Percentiles rank a stretch among this genome's conserved stretches.
Evolutionary conservation across 2,329 filamentous ascomycete species (phyloP).

Genomic region (Stemphylium beticola): DNA sequence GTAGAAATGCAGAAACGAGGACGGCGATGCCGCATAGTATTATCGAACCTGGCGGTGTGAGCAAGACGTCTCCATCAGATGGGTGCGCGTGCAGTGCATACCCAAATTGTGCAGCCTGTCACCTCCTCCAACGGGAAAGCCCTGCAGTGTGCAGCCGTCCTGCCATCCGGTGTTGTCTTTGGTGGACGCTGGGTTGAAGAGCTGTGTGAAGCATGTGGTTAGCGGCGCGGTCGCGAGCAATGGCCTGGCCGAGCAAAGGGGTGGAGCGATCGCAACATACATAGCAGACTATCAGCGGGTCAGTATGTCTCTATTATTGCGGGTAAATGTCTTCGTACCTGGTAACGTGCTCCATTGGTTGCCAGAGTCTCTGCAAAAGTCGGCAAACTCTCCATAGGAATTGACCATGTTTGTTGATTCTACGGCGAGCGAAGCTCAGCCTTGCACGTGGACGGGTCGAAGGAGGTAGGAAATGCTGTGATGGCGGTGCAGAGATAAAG

Average conservation of each 20-base stretch:
- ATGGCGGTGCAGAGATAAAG: neutral
- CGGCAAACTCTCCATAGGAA: conserved; percentile 47
- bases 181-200: conserved; percentile 67
- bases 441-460: conserved; percentile 22
- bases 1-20: conserved; percentile 66
- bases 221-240: conserved; percentile 30
- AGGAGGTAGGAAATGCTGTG: neutral
- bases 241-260: conserved; percentile 9
- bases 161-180: conserved; percentile 64
- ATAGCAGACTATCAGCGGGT: conserved; percentile 54
- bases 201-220: conserved; percentile 54
- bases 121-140: conserved; percentile 72
- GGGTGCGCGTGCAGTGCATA: conserved; percentile 51
- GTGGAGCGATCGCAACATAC: conserved; percentile 42
- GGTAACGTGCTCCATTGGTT: conserved; percentile 49
- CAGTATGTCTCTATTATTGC: conserved; percentile 26
- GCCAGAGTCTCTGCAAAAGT: conserved; percentile 59
- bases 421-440: conserved; percentile 32
- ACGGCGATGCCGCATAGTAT: conserved; percentile 81
- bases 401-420: conserved; percentile 37
- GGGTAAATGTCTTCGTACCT: conserved; percentile 35
- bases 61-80: neutral
- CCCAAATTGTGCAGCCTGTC: conserved; percentile 81
- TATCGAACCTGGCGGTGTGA: conserved; percentile 74
- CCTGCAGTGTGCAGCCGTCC: conserved; percentile 74